These are phyloP conservation scores for Rhizopus microsporus DNA, from an alignment of 371 early-diverging fungal genomes.

Conservation along the genomic window DNA sequence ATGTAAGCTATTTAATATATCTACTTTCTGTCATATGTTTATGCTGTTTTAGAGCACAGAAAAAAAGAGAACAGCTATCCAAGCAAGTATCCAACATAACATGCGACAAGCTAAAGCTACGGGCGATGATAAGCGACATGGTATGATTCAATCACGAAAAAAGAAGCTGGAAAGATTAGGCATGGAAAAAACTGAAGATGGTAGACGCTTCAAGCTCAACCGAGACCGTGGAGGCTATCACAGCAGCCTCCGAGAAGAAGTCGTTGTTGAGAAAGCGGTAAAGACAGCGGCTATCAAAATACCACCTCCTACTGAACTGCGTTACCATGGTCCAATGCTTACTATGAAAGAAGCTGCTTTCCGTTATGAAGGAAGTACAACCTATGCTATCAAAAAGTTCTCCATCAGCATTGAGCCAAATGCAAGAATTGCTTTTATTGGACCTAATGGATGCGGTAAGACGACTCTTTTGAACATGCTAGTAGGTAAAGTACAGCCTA, in stretches of 20 bases:
- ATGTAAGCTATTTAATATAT: slow-evolving; percentile 27
- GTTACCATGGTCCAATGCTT: slow-evolving; percentile 66
- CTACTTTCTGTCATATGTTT: not conserved
- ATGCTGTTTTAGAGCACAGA: slow-evolving; percentile 44
- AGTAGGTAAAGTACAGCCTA: slow-evolving; percentile 56
- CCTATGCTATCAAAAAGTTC: slow-evolving; percentile 33
- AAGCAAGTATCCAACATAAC: slow-evolving; percentile 65
- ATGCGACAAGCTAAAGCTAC: slow-evolving; percentile 66
- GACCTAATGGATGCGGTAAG: slow-evolving; percentile 84
- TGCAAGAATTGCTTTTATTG: slow-evolving; percentile 70
- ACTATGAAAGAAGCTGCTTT: slow-evolving; percentile 66
- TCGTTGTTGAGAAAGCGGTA: slow-evolving; percentile 64
- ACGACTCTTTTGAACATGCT: slow-evolving; percentile 81
- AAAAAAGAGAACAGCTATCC: slow-evolving; percentile 60
- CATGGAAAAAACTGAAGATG: slow-evolving; percentile 65
- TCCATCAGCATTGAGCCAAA: slow-evolving; percentile 64
- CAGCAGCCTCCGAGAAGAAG: slow-evolving; percentile 37
- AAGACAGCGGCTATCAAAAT: slow-evolving; percentile 54
- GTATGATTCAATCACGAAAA: slow-evolving; percentile 69
- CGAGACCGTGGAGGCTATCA: slow-evolving; percentile 61
- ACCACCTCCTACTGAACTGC: slow-evolving; percentile 58
- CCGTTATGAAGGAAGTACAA: slow-evolving; percentile 45
- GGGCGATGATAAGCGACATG: slow-evolving; percentile 80
- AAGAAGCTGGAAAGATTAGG: slow-evolving; percentile 68
- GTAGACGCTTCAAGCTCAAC: slow-evolving; percentile 69